Conservation (phyloP, 257 asterid genomes). For the Solanum chaucha region DNA sequence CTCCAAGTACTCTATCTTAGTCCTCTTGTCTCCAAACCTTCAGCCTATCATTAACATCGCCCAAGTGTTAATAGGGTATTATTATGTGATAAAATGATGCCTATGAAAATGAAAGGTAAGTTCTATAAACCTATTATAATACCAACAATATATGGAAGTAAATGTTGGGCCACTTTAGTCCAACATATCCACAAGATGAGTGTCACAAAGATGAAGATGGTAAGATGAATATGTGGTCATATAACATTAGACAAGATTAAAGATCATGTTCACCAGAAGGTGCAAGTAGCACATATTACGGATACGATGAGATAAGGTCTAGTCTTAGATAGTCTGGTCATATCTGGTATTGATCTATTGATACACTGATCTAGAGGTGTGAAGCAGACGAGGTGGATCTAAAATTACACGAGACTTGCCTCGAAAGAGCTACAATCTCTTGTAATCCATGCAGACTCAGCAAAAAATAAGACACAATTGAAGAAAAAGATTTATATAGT, state of each 20-base stretch:
- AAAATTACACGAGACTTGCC: neutral
- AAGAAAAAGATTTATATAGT: neutral
- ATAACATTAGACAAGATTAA: neutral
- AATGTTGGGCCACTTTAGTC: neutral
- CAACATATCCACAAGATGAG: neutral
- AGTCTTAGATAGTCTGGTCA: neutral
- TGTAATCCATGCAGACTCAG: neutral
- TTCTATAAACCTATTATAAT: neutral
- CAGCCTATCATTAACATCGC: neutral
- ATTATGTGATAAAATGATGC: neutral
- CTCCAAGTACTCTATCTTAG: neutral
- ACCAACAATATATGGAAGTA: neutral
- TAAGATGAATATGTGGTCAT: neutral
- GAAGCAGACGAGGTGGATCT: neutral
- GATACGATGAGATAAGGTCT: neutral
- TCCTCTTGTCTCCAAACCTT: neutral
- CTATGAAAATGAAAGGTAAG: neutral
- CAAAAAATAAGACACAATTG: neutral
- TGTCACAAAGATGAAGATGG: neutral
- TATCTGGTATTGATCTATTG: neutral
- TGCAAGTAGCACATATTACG: neutral
- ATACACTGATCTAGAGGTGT: neutral
- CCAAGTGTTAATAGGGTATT: neutral
- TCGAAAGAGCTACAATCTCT: neutral
- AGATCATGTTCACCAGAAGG: neutral